phyloP scores from a whole-genome alignment of 2,329 filamentous ascomycete genomes.

The Aspergillus sergii region DNA sequence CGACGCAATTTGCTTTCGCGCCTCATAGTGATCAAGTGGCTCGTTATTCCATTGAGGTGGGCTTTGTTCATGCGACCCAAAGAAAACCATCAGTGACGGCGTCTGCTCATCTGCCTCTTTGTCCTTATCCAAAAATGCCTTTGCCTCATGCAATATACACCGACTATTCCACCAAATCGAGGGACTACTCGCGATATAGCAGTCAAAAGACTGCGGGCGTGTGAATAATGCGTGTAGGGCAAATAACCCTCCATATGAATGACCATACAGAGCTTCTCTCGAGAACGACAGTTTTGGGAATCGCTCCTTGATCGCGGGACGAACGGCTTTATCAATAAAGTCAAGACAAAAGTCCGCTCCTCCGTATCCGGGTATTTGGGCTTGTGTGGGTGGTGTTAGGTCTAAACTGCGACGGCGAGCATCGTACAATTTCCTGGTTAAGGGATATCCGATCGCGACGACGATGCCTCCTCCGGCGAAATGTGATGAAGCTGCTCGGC shows the following conservation, averaged over 20 bases:
- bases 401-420: neutral
- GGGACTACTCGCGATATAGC: constrained; percentile 52
- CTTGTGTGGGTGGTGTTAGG: neutral
- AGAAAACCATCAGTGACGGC: constrained; percentile 25
- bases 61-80: constrained; percentile 39
- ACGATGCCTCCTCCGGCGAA: constrained; percentile 21
- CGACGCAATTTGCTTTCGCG: constrained; percentile 18
- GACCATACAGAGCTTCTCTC: constrained; percentile 52
- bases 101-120: constrained; percentile 18
- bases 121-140: constrained; percentile 26
- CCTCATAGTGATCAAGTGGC: constrained; percentile 34
- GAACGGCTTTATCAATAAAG: neutral
- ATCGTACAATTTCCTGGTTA: constrained; percentile 9
- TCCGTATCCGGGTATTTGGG: neutral
- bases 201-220: constrained; percentile 46
- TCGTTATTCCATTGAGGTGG: constrained; percentile 34
- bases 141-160: constrained; percentile 42
- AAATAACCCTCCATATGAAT: constrained; percentile 56
- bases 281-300: constrained; percentile 16
- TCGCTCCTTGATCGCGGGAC: neutral
- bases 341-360: neutral
- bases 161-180: constrained; percentile 52
- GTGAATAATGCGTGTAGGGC: constrained; percentile 50
- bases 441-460: constrained; percentile 26
- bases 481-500: constrained; percentile 18